phyloP scores from a whole-genome alignment of 257 asterid species.

The Vinca minor region DNA sequence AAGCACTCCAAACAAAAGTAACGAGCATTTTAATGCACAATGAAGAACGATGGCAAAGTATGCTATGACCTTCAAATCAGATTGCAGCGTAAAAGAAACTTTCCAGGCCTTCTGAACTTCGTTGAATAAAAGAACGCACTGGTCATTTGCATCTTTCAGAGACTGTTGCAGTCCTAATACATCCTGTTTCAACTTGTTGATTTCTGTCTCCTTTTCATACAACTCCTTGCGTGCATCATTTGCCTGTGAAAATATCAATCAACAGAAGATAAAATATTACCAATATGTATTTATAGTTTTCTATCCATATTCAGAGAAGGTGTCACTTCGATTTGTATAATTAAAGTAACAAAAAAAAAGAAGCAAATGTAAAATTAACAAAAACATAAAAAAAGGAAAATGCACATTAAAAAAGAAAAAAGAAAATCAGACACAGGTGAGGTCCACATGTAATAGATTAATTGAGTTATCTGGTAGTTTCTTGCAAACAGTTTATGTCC shows the following conservation, averaged over 20 bases:
- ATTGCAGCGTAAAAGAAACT: conserved; percentile 83
- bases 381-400: too few relatives aligned
- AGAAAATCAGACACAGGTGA: too few relatives aligned
- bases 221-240: conserved; percentile 89
- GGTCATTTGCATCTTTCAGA: conserved; percentile 74
- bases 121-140: conserved; percentile 81
- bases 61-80: conserved; percentile 77
- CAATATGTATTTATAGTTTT: too few relatives aligned
- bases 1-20: not conserved
- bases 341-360: too few relatives aligned
- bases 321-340: too few relatives aligned
- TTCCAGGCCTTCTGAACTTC: conserved; percentile 99
- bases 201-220: conserved; percentile 81
- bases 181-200: conserved; percentile 62
- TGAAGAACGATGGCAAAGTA: not conserved
- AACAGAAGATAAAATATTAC: not conserved
- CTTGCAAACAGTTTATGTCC: too few relatives aligned
- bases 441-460: not conserved
- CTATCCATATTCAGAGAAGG: not conserved
- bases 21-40: not conserved
- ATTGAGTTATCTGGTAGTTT: not conserved
- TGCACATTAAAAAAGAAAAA: too few relatives aligned
- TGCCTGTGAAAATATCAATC: conserved; percentile 43
- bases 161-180: conserved; percentile 52
- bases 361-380: too few relatives aligned